Evolutionary conservation across 352 stramenopile species (phyloP), one percentile per base, ranked within the genome.

Genomic region (Pythium brachiatum): DNA sequence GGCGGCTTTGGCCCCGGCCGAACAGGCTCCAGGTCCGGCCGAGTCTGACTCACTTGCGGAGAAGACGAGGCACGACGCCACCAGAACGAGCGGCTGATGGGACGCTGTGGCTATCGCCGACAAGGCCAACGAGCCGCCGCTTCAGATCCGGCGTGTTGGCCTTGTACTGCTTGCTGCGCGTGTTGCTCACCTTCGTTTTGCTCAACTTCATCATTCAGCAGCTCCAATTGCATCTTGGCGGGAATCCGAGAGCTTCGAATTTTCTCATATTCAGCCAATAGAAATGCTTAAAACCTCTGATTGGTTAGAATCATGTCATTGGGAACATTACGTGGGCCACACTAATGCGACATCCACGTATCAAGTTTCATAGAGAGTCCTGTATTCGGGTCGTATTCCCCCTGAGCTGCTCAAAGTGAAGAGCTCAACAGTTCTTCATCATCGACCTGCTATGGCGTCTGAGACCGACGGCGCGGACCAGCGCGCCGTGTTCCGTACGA

Each of bases 401-500:
- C 44, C 44, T 52, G 44, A 52, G 41, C 41, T 48, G 5, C 21
- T n/a, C 23, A 47, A 52, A 44, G 20, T 50, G 43, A 31, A 50
- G 43, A 50, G 43, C 43, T 50, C n/a, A 16, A 32, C 23, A 29
- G 3, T 26, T 29, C 43, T 26, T 8, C 9, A 7, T 13, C 43
- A 29, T 13, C 43, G 21, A 4, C 39, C 41, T 13, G n/a, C 51
- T n/a, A 73, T 73, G 66, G 43, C 66, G 55, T 68, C 60, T 43
- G 66, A 68, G 60, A 48, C 38, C 54, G 70, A 72, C 29, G 51
- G n/a, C 39, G 41, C 41, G 32, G 62, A 66, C 57, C 69, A 75
- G 73, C 84, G 84, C 70, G 79, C 83, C 55, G 82, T 83, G 27
- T 94, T 94, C 80, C 84, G 82, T 54, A 86, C 84, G 25, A 89